Evolutionary conservation across 1,284 basidiomycete species (phyloP).

Genomic region (Pseudozyma sp.): DNA sequence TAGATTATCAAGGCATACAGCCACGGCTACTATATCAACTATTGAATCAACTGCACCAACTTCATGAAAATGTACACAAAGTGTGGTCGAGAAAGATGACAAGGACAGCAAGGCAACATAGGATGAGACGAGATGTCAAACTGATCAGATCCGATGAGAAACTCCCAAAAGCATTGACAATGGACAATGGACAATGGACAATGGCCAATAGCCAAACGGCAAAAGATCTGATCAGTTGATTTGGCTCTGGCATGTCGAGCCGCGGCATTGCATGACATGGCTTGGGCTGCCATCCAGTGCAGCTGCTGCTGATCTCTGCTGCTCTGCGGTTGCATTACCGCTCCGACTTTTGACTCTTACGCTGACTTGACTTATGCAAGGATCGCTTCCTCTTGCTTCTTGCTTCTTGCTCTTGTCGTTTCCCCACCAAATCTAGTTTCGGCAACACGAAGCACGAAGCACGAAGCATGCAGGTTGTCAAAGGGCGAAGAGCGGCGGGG

Average conservation of each 20-base stretch:
- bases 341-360: too few relatives aligned
- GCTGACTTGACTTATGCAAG: too few relatives aligned
- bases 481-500: too few relatives aligned
- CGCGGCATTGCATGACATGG: background rate
- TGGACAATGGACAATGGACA: background rate
- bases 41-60: too few relatives aligned
- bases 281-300: background rate
- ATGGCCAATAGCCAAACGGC: background rate
- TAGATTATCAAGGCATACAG: too few relatives aligned
- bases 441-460: too few relatives aligned
- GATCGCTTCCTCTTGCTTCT: background rate
- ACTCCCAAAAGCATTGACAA: background rate
- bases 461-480: too few relatives aligned
- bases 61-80: constrained; percentile 11
- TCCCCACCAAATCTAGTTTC: too few relatives aligned
- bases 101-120: background rate
- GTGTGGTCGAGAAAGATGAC: background rate
- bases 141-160: constrained; percentile 28
- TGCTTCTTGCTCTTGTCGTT: background rate
- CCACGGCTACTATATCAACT: too few relatives aligned
- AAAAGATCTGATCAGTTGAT: background rate
- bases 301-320: too few relatives aligned
- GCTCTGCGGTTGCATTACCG: background rate
- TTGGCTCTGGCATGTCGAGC: background rate
- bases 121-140: constrained; percentile 14